phyloP scores from a whole-genome alignment of 148 eudicot genomes.

The Linanthus parryae region DNA sequence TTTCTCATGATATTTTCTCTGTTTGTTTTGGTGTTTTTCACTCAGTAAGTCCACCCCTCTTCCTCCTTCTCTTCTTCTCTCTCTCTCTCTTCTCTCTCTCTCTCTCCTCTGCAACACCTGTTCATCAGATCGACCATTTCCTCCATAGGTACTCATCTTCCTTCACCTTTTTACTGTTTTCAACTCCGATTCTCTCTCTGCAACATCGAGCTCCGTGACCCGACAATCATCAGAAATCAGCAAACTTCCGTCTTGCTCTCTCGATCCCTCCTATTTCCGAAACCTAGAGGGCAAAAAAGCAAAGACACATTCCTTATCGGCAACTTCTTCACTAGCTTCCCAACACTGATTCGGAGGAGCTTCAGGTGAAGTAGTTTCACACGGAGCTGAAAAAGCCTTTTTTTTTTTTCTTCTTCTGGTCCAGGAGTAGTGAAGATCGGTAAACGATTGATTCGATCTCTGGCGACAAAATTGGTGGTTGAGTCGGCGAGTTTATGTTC shows the following conservation, averaged over 20 bases:
- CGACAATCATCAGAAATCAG: slow-evolving; percentile 9
- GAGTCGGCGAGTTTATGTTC: slow-evolving; percentile 4
- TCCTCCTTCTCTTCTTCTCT: slow-evolving; percentile 1
- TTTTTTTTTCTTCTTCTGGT: slow-evolving; percentile 4
- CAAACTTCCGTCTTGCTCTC: slow-evolving; percentile 7
- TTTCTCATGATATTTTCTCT: too few species aligned
- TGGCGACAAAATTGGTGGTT: neutral
- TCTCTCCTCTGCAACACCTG: slow-evolving; percentile 27
- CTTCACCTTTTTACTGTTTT: slow-evolving; percentile 17
- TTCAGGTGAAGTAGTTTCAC: neutral
- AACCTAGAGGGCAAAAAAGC: neutral
- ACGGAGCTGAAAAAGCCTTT: too few species aligned
- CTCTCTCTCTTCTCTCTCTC: slow-evolving; percentile 13
- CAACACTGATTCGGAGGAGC: neutral
- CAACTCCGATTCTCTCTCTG: slow-evolving; percentile 12
- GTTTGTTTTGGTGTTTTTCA: too few species aligned
- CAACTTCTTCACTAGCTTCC: slow-evolving; percentile 11
- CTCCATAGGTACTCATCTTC: slow-evolving; percentile 9
- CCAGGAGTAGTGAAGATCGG: slow-evolving; percentile 10
- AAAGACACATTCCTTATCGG: neutral
- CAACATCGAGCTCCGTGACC: slow-evolving; percentile 10
- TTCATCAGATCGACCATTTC: slow-evolving; percentile 18
- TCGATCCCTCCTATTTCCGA: neutral
- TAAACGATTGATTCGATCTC: neutral
- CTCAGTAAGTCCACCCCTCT: slow-evolving; percentile 1